Evolutionary conservation across 441 rosid species (phyloP), one percentile per base, ranked within the genome.

Genomic region (Populus hybrid): DNA sequence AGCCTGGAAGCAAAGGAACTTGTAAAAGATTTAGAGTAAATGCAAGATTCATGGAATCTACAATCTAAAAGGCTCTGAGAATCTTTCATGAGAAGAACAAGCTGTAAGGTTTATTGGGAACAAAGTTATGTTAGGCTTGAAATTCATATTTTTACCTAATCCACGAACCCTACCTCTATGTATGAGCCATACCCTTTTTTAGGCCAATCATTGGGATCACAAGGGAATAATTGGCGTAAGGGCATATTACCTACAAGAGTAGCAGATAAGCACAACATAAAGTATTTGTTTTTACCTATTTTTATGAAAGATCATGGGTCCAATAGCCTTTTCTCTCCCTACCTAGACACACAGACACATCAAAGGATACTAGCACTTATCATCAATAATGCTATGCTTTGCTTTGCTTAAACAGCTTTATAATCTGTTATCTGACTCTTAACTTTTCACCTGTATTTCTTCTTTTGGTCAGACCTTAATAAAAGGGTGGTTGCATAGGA

Each of bases 201-300:
- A 72, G 80, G 53, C 86, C 84, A 84, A 82, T 84, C 79, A 86
- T 88, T 83, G 88, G 87, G 75, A 79, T 83, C 75, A 78, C 71
- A 30, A 46, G 73, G 82, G 87, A 86, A 87, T 86, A 85, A 83
- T 84, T 78, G 83, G 80, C 32, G 4, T 30, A 30, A 76, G 76
- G 80, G 88, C 80, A 84, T 75, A 79, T 30, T 78, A 61, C 81
- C 83, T 67, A 75, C 76, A 76, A 86, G 82, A 80, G 78, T 68
- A 79, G 86, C 65, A 78, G 89, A 87, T 81, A 86, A 75, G 68
- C 80, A 75, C 78, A 86, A 68, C 79, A 82, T 79, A 77, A 69
- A 78, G 76, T 79, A 82, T 77, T 75, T 84, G 35, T 57, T 77
- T 75, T 76, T 77, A 61, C 69, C 78, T 79, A 75, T 71, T 83